These are phyloP conservation scores for Amylocystis lapponica DNA, from an alignment of 768 basidiomycete species.

Conservation along the genomic window DNA sequence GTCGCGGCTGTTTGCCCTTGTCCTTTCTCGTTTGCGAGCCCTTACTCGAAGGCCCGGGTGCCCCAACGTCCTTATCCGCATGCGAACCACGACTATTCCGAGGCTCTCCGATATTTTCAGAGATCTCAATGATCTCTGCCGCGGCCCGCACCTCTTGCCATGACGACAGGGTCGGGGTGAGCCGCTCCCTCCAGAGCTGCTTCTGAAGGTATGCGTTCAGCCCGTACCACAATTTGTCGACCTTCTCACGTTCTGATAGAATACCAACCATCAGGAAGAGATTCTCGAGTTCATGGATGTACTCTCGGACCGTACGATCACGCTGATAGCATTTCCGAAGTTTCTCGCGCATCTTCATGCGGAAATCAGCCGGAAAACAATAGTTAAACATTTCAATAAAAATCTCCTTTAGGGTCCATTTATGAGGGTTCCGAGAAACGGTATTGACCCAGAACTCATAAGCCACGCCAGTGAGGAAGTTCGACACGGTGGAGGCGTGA, in stretches of 20 bases:
- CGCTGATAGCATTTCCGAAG: background rate
- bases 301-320: constrained; percentile 6
- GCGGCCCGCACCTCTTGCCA: constrained; percentile 2
- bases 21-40: too few relatives aligned
- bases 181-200: constrained; percentile 1
- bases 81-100: too few relatives aligned
- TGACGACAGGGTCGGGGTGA: background rate
- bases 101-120: too few relatives aligned
- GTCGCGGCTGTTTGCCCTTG: too few relatives aligned
- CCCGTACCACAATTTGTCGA: constrained; percentile 8
- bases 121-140: constrained; percentile 11
- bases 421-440: constrained; percentile 3
- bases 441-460: constrained; percentile 21
- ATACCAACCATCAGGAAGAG: constrained; percentile 12
- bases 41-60: too few relatives aligned
- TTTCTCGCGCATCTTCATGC: constrained; percentile 7
- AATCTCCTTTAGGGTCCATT: constrained; percentile 12
- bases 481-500: constrained; percentile 2
- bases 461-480: constrained; percentile 16
- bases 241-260: background rate
- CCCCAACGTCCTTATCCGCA: too few relatives aligned
- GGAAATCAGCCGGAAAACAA: constrained; percentile 17
- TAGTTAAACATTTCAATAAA: constrained; percentile 17
- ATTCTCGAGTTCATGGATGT: constrained; percentile 11
- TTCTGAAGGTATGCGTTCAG: background rate